Evolutionary conservation across 108 stramenopile genomes (phyloP).

Genomic region (Hondaea fermentalgiana): DNA sequence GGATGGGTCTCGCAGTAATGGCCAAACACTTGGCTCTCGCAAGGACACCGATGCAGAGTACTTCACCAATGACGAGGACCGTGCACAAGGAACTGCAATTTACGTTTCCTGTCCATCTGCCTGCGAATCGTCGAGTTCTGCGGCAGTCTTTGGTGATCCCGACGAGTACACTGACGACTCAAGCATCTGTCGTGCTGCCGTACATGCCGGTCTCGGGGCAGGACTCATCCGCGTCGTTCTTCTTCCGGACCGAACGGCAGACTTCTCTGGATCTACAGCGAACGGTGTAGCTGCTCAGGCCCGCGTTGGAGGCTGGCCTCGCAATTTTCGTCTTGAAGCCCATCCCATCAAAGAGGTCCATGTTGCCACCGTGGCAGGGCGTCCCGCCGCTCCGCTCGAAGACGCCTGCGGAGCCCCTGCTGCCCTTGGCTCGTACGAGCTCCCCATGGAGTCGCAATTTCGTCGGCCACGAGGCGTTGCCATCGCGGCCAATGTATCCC

Average conservation of each 20-base stretch:
- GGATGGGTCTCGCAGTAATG: conserved; percentile 41
- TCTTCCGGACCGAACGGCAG: not conserved
- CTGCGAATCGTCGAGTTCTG: conserved; percentile 28
- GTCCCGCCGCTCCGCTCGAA: conserved; percentile 52
- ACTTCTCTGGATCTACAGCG: not conserved
- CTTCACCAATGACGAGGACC: conserved; percentile 52
- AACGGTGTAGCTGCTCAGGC: not conserved
- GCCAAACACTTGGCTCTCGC: conserved; percentile 38
- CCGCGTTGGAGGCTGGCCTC: not conserved
- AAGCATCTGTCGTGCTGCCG: conserved; percentile 61
- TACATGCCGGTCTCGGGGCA: conserved; percentile 49
- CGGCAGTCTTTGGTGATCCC: conserved; percentile 9
- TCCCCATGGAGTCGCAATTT: conserved; percentile 51
- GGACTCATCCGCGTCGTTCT: conserved; percentile 47
- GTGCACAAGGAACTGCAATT: conserved; percentile 60
- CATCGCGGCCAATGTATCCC: conserved; percentile 35
- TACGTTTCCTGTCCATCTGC: conserved; percentile 46
- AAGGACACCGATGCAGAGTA: conserved; percentile 55
- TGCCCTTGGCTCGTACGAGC: conserved; percentile 43
- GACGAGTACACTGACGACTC: conserved; percentile 54
- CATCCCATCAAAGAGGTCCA: conserved; percentile 8
- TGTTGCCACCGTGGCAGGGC: conserved; percentile 67
- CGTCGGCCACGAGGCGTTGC: conserved; percentile 54
- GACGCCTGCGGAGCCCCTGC: conserved; percentile 47
- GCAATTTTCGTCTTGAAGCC: not conserved